A percentile compares a stretch with the other conserved stretches of the same genome.
phyloP scores from a whole-genome alignment of 2,329 filamentous ascomycete genomes.

The Aspergillus persii region DNA sequence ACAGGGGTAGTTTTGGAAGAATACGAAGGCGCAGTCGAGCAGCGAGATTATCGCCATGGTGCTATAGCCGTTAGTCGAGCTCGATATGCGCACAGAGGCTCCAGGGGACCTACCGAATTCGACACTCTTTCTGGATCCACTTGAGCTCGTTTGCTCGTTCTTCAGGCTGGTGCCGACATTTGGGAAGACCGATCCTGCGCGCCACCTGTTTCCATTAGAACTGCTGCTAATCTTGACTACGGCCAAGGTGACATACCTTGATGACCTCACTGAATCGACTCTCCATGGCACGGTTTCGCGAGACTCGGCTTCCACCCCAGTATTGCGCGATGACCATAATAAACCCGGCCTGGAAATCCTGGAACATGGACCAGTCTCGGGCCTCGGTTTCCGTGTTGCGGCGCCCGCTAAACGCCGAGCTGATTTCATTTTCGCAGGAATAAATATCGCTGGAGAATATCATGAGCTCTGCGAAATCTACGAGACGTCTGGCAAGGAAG shows the following conservation, averaged over 20 bases:
- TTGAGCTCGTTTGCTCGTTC: slow-evolving; percentile 38
- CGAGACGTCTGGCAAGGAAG: slow-evolving; percentile 36
- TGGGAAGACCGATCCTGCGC: slow-evolving; percentile 39
- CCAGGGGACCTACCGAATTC: slow-evolving; percentile 35
- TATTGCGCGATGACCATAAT: slow-evolving; percentile 44
- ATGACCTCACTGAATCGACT: slow-evolving; percentile 43
- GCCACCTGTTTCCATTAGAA: slow-evolving; percentile 29
- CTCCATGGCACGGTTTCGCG: slow-evolving; percentile 44
- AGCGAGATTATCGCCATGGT: slow-evolving; percentile 41
- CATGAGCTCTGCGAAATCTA: slow-evolving; percentile 46
- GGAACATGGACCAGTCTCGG: slow-evolving; percentile 37
- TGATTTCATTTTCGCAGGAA: slow-evolving; percentile 41
- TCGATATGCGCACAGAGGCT: no score
- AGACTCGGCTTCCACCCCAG: slow-evolving; percentile 41
- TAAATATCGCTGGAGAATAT: slow-evolving; percentile 45
- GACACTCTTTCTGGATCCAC: slow-evolving; percentile 47
- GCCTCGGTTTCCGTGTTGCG: slow-evolving; percentile 20
- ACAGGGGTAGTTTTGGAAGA: slow-evolving; percentile 47
- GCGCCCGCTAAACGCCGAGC: slow-evolving; percentile 29
- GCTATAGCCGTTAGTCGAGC: slow-evolving; percentile 12
- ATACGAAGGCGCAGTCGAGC: slow-evolving; percentile 46
- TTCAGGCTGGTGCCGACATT: slow-evolving; percentile 36
- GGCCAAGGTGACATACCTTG: slow-evolving; percentile 30
- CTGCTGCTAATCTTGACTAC: not conserved
- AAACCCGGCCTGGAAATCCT: slow-evolving; percentile 44